These are phyloP conservation scores for Nemania abortiva DNA, from an alignment of 2,329 filamentous ascomycete genomes.

Conservation along the genomic window DNA sequence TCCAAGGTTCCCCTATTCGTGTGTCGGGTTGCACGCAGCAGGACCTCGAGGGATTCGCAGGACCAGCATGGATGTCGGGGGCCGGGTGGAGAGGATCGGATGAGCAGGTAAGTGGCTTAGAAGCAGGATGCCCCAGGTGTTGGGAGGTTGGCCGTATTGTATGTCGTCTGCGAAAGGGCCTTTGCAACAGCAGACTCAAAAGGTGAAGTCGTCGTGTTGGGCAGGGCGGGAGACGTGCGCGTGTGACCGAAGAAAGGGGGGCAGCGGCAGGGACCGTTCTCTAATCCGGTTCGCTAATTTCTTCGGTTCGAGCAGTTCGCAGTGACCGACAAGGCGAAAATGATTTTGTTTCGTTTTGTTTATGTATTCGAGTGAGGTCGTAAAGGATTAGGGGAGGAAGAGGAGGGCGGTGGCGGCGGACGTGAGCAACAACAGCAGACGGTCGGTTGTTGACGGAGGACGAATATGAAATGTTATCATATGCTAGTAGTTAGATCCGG, in stretches of 20 bases:
- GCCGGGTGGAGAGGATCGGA: slow-evolving; percentile 26
- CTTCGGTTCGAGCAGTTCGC: slow-evolving; percentile 14
- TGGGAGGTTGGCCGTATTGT: not conserved
- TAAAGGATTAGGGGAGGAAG: slow-evolving; percentile 1
- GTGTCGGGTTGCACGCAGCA: slow-evolving; percentile 47
- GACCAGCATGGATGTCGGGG: slow-evolving; percentile 47
- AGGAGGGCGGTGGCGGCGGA: slow-evolving; percentile 10
- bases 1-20: slow-evolving; percentile 45
- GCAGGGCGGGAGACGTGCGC: slow-evolving; percentile 15
- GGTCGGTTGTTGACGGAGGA: not conserved
- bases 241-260: slow-evolving; percentile 25
- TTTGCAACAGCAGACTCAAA: not conserved
- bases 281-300: slow-evolving; percentile 17
- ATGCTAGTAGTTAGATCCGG: not conserved
- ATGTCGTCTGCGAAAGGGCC: not conserved
- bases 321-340: not conserved
- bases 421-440: not conserved
- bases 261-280: slow-evolving; percentile 1
- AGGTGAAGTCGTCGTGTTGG: slow-evolving; percentile 6
- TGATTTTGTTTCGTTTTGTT: not conserved
- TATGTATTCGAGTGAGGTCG: slow-evolving; percentile 12
- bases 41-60: slow-evolving; percentile 43
- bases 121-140: slow-evolving; percentile 12
- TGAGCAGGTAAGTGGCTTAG: slow-evolving; percentile 27
- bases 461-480: not conserved